Percentiles rank a stretch among this genome's conserved stretches.
These are phyloP conservation scores for Phyllosticta paracitricarpa DNA, from an alignment of 2,329 filamentous ascomycete species.

Conservation along the genomic window DNA sequence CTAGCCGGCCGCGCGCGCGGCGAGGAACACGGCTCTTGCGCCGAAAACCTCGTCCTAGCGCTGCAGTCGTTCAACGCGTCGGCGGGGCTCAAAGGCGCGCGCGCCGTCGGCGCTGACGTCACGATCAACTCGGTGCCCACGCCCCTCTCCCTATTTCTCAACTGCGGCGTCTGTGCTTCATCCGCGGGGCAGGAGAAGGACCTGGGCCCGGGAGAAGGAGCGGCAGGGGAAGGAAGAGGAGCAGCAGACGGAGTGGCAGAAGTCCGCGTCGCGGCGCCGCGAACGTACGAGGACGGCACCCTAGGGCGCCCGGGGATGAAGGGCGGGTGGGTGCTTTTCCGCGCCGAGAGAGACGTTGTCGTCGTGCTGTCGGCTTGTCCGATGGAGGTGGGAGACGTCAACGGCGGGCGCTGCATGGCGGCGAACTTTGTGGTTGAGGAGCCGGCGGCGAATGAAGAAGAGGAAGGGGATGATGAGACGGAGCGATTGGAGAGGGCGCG, in stretches of 20 bases:
- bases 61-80: slow-evolving; percentile 39
- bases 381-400: slow-evolving; percentile 27
- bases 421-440: slow-evolving; percentile 31
- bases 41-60: slow-evolving; percentile 40
- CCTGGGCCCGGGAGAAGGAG: too few species aligned
- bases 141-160: slow-evolving; percentile 37
- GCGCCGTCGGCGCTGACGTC: slow-evolving; percentile 37
- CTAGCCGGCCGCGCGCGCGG: slow-evolving; percentile 30
- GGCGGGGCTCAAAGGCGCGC: slow-evolving; percentile 36
- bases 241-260: neutral
- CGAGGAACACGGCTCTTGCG: slow-evolving; percentile 38
- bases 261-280: slow-evolving; percentile 22
- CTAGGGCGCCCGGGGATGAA: slow-evolving; percentile 19
- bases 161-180: slow-evolving; percentile 15
- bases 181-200: neutral
- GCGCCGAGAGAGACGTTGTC: slow-evolving; percentile 27
- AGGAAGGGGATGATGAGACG: neutral
- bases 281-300: slow-evolving; percentile 5
- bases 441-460: slow-evolving; percentile 14
- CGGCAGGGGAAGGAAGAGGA: too few species aligned
- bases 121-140: slow-evolving; percentile 39
- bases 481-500: slow-evolving; percentile 8
- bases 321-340: slow-evolving; percentile 23
- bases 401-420: slow-evolving; percentile 28
- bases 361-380: slow-evolving; percentile 30